A percentile compares a stretch with the other conserved stretches of the same genome.
phyloP scores from a whole-genome alignment of 2,329 filamentous ascomycete genomes.

The Microcera coccophila region DNA sequence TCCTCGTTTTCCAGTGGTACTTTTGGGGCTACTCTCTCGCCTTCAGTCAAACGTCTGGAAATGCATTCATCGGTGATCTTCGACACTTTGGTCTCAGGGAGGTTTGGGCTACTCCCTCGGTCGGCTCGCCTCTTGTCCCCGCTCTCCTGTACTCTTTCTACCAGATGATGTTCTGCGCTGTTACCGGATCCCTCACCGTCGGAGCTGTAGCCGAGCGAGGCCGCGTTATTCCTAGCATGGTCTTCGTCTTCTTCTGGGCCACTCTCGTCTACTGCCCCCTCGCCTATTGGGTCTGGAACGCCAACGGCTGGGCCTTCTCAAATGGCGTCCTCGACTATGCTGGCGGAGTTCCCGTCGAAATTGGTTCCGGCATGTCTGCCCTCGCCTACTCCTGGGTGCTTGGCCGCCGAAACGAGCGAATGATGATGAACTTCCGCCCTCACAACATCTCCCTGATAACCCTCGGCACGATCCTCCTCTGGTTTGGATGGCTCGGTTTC shows the following conservation, averaged over 20 bases:
- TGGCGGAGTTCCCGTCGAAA: slow-evolving; percentile 95
- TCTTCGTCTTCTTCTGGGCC: slow-evolving; percentile 94
- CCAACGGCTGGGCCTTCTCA: slow-evolving; percentile 86
- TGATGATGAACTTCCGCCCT: slow-evolving; percentile 99
- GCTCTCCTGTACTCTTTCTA: slow-evolving; percentile 93
- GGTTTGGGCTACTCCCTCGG: slow-evolving; percentile 77
- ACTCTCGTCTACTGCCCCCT: slow-evolving; percentile 97
- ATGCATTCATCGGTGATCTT: slow-evolving; percentile 88
- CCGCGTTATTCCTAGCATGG: slow-evolving; percentile 86
- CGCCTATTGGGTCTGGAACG: slow-evolving; percentile 95
- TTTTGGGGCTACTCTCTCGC: slow-evolving; percentile 98
- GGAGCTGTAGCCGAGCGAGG: slow-evolving; percentile 93
- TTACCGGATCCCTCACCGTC: slow-evolving; percentile 86
- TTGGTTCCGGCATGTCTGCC: slow-evolving; percentile 87
- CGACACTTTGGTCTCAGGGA: slow-evolving; percentile 85
- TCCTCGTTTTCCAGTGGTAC: slow-evolving; percentile 98
- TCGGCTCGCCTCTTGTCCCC: slow-evolving; percentile 81
- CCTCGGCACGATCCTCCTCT: slow-evolving; percentile 89
- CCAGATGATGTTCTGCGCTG: slow-evolving; percentile 97
- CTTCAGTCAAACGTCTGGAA: slow-evolving; percentile 76
- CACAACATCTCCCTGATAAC: slow-evolving; percentile 98
- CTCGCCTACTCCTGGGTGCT: slow-evolving; percentile 95
- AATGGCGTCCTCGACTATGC: slow-evolving; percentile 96
- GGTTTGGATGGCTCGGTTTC: slow-evolving; percentile 99
- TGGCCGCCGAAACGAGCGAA: slow-evolving; percentile 93